These are phyloP conservation scores for Trypanosoma caninum DNA, from an alignment of 208 protist genomes.

Conservation along the genomic window DNA sequence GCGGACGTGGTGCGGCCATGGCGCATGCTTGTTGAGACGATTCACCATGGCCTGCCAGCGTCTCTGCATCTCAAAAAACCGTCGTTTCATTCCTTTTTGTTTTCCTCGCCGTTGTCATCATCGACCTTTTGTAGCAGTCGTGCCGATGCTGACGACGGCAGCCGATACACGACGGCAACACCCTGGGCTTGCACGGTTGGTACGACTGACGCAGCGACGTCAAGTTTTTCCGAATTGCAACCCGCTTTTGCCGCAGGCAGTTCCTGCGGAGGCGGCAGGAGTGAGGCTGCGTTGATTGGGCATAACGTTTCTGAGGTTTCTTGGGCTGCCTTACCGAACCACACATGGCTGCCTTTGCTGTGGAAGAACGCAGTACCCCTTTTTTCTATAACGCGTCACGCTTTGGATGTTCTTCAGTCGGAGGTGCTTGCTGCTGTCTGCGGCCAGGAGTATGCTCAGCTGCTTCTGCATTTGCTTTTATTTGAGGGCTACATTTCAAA, in stretches of 20 bases:
- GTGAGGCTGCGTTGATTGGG: too few relatives aligned
- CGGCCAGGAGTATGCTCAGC: constrained; percentile 53
- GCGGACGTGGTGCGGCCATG: constrained; percentile 54
- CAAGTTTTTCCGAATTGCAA: too few relatives aligned
- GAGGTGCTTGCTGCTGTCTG: constrained; percentile 43
- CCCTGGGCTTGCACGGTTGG: too few relatives aligned
- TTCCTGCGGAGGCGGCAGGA: too few relatives aligned
- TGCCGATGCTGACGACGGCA: not conserved
- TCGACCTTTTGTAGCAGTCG: not conserved
- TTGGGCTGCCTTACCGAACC: constrained; percentile 14
- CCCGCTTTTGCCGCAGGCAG: too few relatives aligned
- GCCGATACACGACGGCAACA: not conserved
- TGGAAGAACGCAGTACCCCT: constrained; percentile 74
- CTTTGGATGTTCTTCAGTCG: constrained; percentile 68
- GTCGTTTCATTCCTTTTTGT: not conserved
- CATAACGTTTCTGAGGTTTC: not conserved
- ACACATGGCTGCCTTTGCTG: constrained; percentile 48
- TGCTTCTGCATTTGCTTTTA: constrained; percentile 45
- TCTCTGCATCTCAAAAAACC: not conserved
- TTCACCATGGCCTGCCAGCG: constrained; percentile 39
- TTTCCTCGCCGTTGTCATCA: not conserved
- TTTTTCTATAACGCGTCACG: constrained; percentile 41
- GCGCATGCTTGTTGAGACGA: constrained; percentile 34
- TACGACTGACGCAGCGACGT: too few relatives aligned
- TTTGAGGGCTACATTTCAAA: constrained; percentile 51